Evolutionary conservation across 2,329 filamentous ascomycete species (phyloP), one percentile per base, ranked within the genome.

Genomic region (Lachnum nothofagi): DNA sequence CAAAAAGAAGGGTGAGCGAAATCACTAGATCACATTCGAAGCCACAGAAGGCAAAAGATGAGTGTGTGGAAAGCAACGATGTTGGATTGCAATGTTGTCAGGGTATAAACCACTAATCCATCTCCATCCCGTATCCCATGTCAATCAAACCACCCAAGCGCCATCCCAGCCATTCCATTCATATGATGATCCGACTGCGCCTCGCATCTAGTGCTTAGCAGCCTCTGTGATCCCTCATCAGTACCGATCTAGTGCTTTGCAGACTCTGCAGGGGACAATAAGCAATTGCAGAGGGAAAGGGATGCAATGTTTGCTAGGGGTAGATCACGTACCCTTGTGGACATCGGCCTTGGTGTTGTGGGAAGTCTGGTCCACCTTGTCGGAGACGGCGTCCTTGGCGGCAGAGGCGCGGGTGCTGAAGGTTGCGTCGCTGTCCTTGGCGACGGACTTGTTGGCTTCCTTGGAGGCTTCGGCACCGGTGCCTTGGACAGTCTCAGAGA

Each of bases 391-490:
- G 55, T 74, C 73, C 62, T 75, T 69, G 48, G 73, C 77, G 53
- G 76, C 77, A 39, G 67, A 69, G 61, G 70, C 70, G 56, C 77
- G 75, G 61, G 70, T 70, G 49, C 54, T 50, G 49, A 76, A 19
- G 57, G 57, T 65, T 54, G 68, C 68, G 60, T 78, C 64, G 57
- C 54, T 60, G 62, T 74, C 73, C 70, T 80, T 79, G 63, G 77
- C 77, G 63, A 72, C 66, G 27, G 62, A 64, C 74, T 80, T 79
- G 75, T 80, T 79, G 71, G 68, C 71, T 70, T 79, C 75, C 74
- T 80, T 79, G 66, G 69, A 73, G 53, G 76, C 71, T 57, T 70
- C 66, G 44, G 73, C 65, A 50, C 68, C 64, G 46, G 66, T 60
- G 58, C 76, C 74, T 65, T 77, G 71, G 62, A 78, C 58, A 57